These are phyloP conservation scores for Calamus simplicifolius DNA, from an alignment of 176 grass and related monocot genomes.

Conservation along the genomic window DNA sequence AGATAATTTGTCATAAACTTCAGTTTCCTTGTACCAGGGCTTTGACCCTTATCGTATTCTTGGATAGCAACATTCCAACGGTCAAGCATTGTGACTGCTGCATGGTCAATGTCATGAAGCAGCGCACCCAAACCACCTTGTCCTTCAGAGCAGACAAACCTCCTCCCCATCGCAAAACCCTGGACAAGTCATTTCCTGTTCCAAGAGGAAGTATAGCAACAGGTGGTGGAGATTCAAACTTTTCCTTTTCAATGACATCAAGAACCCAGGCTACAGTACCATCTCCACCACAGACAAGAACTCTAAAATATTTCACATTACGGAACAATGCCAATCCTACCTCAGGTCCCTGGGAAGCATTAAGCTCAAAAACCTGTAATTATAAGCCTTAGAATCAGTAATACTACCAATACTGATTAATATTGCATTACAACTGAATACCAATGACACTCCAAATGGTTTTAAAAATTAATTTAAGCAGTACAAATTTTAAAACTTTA, in stretches of 20 bases:
- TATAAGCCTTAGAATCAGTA: background rate
- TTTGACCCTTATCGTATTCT: conserved; percentile 33
- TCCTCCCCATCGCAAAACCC: conserved; percentile 75
- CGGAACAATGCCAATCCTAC: conserved; percentile 64
- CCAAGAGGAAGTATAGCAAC: conserved; percentile 92
- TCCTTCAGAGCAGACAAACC: conserved; percentile 68
- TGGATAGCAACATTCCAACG: conserved; percentile 73
- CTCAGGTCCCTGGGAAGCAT: conserved; percentile 69
- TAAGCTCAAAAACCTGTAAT: conserved; percentile 87
- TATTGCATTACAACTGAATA: no score
- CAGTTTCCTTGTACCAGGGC: conserved; percentile 41
- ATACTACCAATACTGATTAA: no score
- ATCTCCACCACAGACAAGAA: conserved; percentile 95
- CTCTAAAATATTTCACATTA: conserved; percentile 64
- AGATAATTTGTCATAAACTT: conserved; percentile 98
- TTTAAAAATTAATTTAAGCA: no score
- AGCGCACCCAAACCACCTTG: conserved; percentile 67
- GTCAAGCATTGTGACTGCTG: conserved; percentile 83
- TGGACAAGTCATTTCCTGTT: conserved; percentile 84
- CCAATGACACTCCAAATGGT: no score
- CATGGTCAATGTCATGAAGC: conserved; percentile 61
- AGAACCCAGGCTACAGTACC: conserved; percentile 89
- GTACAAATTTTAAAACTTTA: no score
- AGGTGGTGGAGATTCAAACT: conserved; percentile 85
- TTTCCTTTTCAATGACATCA: conserved; percentile 73